phyloP scores from a whole-genome alignment of 345 rosid species.

The Eucalyptus curtisii region DNA sequence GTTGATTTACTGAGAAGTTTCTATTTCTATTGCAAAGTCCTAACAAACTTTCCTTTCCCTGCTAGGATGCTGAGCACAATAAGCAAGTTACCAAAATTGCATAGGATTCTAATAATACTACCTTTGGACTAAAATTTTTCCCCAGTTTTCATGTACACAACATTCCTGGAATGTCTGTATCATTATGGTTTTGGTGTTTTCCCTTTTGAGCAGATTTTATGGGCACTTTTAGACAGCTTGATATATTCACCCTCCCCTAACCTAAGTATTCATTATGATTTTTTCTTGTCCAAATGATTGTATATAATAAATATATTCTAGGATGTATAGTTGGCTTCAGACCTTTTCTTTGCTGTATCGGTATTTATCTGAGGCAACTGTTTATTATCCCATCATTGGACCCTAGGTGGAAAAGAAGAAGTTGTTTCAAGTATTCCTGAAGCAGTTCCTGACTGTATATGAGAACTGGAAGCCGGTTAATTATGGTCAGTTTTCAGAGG shows the following conservation, averaged over 20 bases:
- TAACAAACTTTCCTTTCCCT: not conserved
- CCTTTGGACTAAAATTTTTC: not conserved
- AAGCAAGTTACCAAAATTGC: not conserved
- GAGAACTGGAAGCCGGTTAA: slow-evolving; percentile 53
- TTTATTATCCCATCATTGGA: not conserved
- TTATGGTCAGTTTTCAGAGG: slow-evolving; percentile 26
- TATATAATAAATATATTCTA: not conserved
- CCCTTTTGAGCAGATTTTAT: not conserved
- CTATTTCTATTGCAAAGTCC: not conserved
- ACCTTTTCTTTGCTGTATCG: not conserved
- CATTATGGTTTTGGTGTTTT: not conserved
- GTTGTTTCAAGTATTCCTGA: slow-evolving; percentile 40
- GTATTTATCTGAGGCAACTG: not conserved
- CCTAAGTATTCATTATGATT: not conserved
- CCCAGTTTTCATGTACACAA: not conserved
- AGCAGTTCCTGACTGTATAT: slow-evolving; percentile 43
- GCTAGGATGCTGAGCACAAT: not conserved
- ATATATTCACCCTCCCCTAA: not conserved
- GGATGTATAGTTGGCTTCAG: not conserved
- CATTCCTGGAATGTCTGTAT: not conserved
- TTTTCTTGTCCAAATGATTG: not conserved
- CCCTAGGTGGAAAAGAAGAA: slow-evolving; percentile 48
- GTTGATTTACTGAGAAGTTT: not conserved
- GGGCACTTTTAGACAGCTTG: not conserved
- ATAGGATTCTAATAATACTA: not conserved